Percentiles rank a stretch among this genome's conserved stretches.
Evolutionary conservation across 345 rosid species (phyloP).

Genomic region (Gossypium raimondii): DNA sequence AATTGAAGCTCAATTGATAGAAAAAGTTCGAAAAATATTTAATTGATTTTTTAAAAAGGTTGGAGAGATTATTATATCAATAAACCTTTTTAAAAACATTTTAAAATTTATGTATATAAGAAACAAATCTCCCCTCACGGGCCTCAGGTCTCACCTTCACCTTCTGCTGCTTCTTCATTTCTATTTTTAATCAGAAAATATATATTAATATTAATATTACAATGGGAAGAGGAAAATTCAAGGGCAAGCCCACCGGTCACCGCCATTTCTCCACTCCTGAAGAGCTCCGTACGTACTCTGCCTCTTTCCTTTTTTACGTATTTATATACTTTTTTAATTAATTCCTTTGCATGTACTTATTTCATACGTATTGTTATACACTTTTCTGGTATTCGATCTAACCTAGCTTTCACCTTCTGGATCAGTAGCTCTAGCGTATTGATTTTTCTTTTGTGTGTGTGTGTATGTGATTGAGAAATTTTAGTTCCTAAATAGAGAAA

Average conservation of each 20-base stretch:
- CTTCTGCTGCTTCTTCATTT: not conserved
- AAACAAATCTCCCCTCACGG: not conserved
- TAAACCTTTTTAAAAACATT: too few relatives aligned
- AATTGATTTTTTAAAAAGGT: too few relatives aligned
- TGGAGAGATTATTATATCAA: too few relatives aligned
- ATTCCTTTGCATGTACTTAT: not conserved
- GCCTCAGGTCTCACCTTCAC: not conserved
- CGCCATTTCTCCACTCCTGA: slow-evolving; percentile 69
- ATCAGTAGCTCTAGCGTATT: too few relatives aligned
- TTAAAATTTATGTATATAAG: not conserved
- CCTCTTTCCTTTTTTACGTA: not conserved
- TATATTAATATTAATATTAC: not conserved
- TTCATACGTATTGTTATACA: not conserved
- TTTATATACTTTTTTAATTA: not conserved
- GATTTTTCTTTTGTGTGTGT: too few relatives aligned
- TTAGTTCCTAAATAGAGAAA: not conserved
- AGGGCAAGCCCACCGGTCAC: slow-evolving; percentile 74
- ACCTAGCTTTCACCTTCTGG: too few relatives aligned
- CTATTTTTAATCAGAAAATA: not conserved
- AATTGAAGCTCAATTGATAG: too few relatives aligned
- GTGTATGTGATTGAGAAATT: not conserved
- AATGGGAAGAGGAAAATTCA: slow-evolving; percentile 73
- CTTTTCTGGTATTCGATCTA: not conserved
- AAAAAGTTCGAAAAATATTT: fast-evolving
- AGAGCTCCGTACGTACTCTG: slow-evolving; percentile 43